Evolutionary conservation across 2,329 filamentous ascomycete genomes (phyloP).

Genomic region (Aspergillus puulaauensis): DNA sequence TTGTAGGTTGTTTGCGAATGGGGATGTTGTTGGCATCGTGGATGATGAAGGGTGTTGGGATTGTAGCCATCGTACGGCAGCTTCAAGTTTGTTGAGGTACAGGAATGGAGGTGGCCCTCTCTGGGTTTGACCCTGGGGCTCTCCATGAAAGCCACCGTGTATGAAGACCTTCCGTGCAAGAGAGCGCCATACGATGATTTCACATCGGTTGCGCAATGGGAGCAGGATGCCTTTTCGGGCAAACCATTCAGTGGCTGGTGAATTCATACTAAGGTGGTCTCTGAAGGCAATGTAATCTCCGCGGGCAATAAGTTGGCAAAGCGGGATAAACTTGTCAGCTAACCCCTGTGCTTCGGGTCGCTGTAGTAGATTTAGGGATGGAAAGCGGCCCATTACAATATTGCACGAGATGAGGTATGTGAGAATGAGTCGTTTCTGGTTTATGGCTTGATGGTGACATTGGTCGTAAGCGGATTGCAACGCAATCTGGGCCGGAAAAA

Average conservation of each 20-base stretch:
- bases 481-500: conserved; percentile 71
- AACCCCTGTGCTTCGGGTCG: conserved; percentile 69
- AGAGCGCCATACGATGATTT: conserved; percentile 80
- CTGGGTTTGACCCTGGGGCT: conserved; percentile 37
- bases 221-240: conserved; percentile 73
- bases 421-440: conserved; percentile 76
- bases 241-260: conserved; percentile 67
- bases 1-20: not conserved
- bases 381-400: conserved; percentile 80
- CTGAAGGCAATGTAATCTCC: conserved; percentile 77
- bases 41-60: conserved; percentile 22
- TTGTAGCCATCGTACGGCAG: conserved; percentile 65
- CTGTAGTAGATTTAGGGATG: conserved; percentile 64
- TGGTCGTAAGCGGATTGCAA: conserved; percentile 79
- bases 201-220: conserved; percentile 72
- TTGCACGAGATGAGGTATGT: conserved; percentile 82
- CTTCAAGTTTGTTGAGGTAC: conserved; percentile 67
- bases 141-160: conserved; percentile 70
- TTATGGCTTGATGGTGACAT: conserved; percentile 57
- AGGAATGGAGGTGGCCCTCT: conserved; percentile 67
- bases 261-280: conserved; percentile 58
- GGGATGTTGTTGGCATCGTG: not conserved
- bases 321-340: conserved; percentile 65
- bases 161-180: conserved; percentile 76
- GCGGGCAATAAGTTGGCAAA: conserved; percentile 69